Evolutionary conservation across 768 basidiomycete genomes (phyloP).

Genomic region (Clathrus columnatus): DNA sequence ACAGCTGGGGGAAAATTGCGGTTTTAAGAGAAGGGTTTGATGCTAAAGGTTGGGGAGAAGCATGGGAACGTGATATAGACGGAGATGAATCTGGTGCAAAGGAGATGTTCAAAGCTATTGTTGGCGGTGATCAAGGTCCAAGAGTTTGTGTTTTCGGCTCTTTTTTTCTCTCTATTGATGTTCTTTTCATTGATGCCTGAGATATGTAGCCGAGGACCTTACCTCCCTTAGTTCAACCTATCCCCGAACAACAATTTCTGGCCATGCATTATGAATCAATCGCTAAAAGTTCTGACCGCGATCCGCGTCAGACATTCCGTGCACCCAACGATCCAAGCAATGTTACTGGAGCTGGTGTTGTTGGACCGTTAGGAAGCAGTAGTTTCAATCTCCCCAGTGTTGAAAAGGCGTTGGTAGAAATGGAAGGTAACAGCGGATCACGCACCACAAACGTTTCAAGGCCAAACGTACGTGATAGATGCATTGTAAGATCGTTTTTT

Average conservation of each 20-base stretch:
- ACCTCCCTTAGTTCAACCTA: constrained; percentile 72
- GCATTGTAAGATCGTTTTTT: background rate
- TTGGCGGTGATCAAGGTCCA: constrained; percentile 58
- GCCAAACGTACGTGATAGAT: background rate
- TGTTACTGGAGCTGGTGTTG: constrained; percentile 61
- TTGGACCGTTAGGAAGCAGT: constrained; percentile 86
- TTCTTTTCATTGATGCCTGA: background rate
- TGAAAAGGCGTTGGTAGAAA: constrained; percentile 77
- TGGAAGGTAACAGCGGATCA: constrained; percentile 54
- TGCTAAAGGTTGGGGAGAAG: constrained; percentile 67
- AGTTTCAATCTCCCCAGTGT: constrained; percentile 82
- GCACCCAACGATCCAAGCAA: constrained; percentile 47
- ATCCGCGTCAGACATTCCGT: constrained; percentile 82
- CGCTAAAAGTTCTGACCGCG: constrained; percentile 80
- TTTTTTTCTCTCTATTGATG: background rate
- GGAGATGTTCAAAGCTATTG: constrained; percentile 58
- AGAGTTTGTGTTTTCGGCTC: constrained; percentile 47
- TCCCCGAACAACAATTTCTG: constrained; percentile 86
- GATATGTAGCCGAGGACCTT: constrained; percentile 46
- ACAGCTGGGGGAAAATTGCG: constrained; percentile 93
- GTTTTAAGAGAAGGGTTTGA: constrained; percentile 91
- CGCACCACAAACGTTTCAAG: background rate
- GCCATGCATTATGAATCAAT: constrained; percentile 88
- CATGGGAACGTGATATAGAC: constrained; percentile 64
- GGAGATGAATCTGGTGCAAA: constrained; percentile 46